A percentile compares a stretch with the other conserved stretches of the same genome.
phyloP scores from a whole-genome alignment of 2,329 filamentous ascomycete species.

The Raffaelea arxii region DNA sequence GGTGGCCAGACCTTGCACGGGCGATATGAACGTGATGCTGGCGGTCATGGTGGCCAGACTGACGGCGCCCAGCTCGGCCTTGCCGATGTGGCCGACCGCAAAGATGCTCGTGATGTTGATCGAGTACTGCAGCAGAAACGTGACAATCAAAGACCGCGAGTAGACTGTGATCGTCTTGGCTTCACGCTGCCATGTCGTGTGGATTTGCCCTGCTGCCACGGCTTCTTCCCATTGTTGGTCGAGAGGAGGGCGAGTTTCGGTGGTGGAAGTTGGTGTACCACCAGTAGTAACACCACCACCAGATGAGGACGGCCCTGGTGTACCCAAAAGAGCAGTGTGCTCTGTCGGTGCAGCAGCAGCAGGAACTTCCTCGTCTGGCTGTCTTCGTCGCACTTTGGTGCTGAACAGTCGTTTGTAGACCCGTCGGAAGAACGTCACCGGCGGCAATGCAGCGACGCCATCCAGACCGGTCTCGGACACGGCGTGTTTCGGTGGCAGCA shows the following conservation, averaged over 20 bases:
- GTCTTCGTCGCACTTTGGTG: constrained; percentile 36
- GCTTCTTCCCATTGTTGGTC: constrained; percentile 78
- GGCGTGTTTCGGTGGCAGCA: constrained; percentile 51
- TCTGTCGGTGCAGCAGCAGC: constrained; percentile 28
- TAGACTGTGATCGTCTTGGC: constrained; percentile 69
- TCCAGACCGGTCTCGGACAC: constrained; percentile 14
- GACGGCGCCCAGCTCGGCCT: constrained; percentile 56
- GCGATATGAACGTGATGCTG: constrained; percentile 67
- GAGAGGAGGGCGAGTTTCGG: constrained; percentile 39
- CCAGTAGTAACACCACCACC: constrained; percentile 3
- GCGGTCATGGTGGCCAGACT: constrained; percentile 68
- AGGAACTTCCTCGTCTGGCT: constrained; percentile 43
- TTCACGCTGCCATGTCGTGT: constrained; percentile 87
- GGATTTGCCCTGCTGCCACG: constrained; percentile 68
- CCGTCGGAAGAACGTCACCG: constrained; percentile 24
- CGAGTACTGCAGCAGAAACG: constrained; percentile 73
- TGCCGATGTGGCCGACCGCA: constrained; percentile 66
- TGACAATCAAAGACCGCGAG: constrained; percentile 59
- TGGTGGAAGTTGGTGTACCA: constrained; percentile 20
- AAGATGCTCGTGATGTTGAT: constrained; percentile 77
- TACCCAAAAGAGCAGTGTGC: constrained; percentile 23
- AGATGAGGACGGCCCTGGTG: no score
- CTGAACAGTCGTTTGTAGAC: constrained; percentile 40
- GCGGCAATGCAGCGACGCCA: constrained; percentile 1
- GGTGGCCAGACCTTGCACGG: constrained; percentile 79